These are phyloP conservation scores for Pestalotiopsis sp. DNA, from an alignment of 2,329 filamentous ascomycete species.

Conservation along the genomic window DNA sequence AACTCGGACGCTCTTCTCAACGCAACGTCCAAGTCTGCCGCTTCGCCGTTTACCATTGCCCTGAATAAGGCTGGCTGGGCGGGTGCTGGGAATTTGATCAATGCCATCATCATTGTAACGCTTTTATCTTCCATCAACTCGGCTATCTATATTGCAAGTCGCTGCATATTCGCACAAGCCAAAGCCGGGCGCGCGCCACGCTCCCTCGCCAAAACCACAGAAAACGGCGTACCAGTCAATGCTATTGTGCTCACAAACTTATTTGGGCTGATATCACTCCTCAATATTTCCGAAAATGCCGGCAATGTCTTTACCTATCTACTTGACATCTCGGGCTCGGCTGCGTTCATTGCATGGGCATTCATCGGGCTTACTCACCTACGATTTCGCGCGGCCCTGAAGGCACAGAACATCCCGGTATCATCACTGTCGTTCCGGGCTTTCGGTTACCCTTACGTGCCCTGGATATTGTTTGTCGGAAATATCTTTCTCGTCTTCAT, in stretches of 20 bases:
- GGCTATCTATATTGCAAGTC: constrained; percentile 21
- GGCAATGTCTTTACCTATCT: constrained; percentile 31
- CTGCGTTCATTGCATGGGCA: constrained; percentile 32
- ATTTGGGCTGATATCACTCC: constrained; percentile 30
- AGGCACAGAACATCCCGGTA: constrained; percentile 22
- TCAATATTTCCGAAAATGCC: constrained; percentile 32
- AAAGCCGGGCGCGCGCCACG: constrained; percentile 26
- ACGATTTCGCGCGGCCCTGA: constrained; percentile 28
- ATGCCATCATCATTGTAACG: constrained; percentile 36
- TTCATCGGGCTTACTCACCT: constrained; percentile 32
- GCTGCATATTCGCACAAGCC: constrained; percentile 30
- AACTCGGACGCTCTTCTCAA: constrained; percentile 36
- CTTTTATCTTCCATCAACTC: constrained; percentile 35
- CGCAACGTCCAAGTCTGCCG: constrained; percentile 28
- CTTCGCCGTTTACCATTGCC: constrained; percentile 32
- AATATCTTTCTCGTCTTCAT: constrained; percentile 31
- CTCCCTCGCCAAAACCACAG: constrained; percentile 29
- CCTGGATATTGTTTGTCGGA: constrained; percentile 28
- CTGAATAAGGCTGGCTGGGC: constrained; percentile 30
- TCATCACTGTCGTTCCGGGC: constrained; percentile 26
- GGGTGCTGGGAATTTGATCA: constrained; percentile 31
- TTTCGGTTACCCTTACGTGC: constrained; percentile 25
- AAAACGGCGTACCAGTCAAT: constrained; percentile 28
- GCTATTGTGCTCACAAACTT: constrained; percentile 31
- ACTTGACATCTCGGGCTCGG: constrained; percentile 28